Evolutionary conservation across 169 alveolate genomes (phyloP).

Genomic region (Perkinsus marinus): DNA sequence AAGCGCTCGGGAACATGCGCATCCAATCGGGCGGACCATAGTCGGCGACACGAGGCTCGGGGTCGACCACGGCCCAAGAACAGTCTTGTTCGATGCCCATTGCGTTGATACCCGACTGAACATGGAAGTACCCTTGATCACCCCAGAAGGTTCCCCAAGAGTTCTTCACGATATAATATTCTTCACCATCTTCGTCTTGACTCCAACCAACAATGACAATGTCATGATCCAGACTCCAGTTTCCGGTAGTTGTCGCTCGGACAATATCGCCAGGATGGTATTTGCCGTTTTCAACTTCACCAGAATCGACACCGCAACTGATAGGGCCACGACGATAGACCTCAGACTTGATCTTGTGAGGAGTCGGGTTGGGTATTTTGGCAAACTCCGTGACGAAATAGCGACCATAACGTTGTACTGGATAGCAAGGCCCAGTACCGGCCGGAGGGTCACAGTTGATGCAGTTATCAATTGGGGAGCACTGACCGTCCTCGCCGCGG

Average conservation of each 20-base stretch:
- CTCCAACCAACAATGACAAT: conserved; percentile 68
- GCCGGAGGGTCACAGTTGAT: conserved; percentile 20
- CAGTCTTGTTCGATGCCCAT: conserved; percentile 45
- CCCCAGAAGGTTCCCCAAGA: conserved; percentile 76
- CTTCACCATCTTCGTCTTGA: background rate
- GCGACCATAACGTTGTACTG: background rate
- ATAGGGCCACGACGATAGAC: conserved; percentile 52
- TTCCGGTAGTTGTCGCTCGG: conserved; percentile 12
- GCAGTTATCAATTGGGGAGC: conserved; percentile 35
- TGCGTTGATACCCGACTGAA: conserved; percentile 47
- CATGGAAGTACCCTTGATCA: conserved; percentile 49
- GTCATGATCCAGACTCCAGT: conserved; percentile 40
- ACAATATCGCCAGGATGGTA: background rate
- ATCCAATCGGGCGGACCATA: conserved; percentile 1
- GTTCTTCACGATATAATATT: conserved; percentile 53
- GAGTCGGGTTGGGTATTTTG: background rate
- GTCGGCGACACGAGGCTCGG: background rate
- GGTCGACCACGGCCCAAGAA: conserved; percentile 38
- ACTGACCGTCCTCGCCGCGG: conserved; percentile 35
- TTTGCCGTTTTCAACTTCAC: conserved; percentile 5
- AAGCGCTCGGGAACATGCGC: background rate
- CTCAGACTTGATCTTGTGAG: conserved; percentile 45
- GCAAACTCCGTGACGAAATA: conserved; percentile 38
- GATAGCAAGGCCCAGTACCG: background rate
- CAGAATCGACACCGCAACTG: conserved; percentile 45